A percentile compares a stretch with the other conserved stretches of the same genome.
phyloP scores from a whole-genome alignment of 148 eudicot species.

The Pouteria glomerata region DNA sequence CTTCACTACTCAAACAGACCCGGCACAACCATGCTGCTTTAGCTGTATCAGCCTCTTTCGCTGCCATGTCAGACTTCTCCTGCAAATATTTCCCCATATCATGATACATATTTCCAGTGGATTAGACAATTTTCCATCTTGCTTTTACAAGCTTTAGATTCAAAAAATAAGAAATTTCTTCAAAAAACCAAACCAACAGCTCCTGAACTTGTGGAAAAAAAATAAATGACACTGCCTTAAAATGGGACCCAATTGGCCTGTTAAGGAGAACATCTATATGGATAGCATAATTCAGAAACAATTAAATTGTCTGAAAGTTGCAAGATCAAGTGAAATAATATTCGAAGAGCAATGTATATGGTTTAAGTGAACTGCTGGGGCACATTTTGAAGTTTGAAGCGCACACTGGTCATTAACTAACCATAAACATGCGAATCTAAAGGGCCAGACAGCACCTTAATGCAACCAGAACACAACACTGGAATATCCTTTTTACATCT shows the following conservation, averaged over 20 bases:
- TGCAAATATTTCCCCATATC: conserved; percentile 22
- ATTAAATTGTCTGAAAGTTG: background rate
- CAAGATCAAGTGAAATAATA: background rate
- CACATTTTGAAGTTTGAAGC: too few relatives aligned
- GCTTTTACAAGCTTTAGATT: background rate
- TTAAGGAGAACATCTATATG: background rate
- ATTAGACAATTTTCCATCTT: background rate
- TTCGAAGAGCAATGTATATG: background rate
- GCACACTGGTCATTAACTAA: background rate
- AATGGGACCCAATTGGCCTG: background rate
- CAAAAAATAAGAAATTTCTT: background rate
- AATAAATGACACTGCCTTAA: too few relatives aligned
- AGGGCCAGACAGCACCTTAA: too few relatives aligned
- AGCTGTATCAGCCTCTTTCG: conserved; percentile 89
- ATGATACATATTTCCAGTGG: background rate
- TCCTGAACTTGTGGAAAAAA: too few relatives aligned
- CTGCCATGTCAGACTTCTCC: conserved; percentile 81
- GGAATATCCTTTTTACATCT: too few relatives aligned
- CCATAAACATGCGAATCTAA: background rate
- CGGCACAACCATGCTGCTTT: conserved; percentile 96
- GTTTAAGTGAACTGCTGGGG: background rate
- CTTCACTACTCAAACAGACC: conserved; percentile 78
- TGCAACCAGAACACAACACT: background rate
- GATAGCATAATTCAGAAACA: background rate
- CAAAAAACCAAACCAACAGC: background rate